phyloP scores from a whole-genome alignment of 495 filamentous ascomycete genomes.

The Penicillium bialowiezense region DNA sequence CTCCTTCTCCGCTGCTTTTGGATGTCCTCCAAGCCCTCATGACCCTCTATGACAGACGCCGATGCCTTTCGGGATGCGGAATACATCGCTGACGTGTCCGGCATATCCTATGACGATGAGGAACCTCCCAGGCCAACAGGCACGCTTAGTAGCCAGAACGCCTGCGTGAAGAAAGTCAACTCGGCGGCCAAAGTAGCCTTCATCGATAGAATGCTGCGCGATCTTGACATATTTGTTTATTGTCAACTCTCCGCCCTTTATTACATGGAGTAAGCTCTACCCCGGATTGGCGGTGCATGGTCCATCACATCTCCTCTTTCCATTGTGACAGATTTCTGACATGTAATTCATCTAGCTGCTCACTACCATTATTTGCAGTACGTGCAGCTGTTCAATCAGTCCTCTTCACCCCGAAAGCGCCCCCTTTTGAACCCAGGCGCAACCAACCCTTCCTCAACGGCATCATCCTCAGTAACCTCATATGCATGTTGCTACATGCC shows the following conservation, averaged over 20 bases:
- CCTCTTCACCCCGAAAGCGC: constrained; percentile 76
- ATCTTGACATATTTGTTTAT: constrained; percentile 78
- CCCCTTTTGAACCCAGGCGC: constrained; percentile 58
- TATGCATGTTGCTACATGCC: constrained; percentile 72
- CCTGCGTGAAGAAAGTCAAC: constrained; percentile 38
- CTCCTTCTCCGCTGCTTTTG: constrained; percentile 9
- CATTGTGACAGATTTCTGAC: constrained; percentile 1
- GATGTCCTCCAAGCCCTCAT: constrained; percentile 37
- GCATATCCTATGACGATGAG: constrained; percentile 36
- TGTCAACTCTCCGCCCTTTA: constrained; percentile 78
- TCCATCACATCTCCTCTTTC: background rate
- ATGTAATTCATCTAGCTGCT: constrained; percentile 56
- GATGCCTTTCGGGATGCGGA: constrained; percentile 52
- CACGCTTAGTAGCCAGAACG: constrained; percentile 24
- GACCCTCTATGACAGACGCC: constrained; percentile 51
- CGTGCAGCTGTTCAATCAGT: constrained; percentile 70
- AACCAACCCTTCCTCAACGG: constrained; percentile 66
- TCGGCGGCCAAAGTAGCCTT: constrained; percentile 50
- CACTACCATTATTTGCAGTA: constrained; percentile 66
- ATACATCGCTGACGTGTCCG: constrained; percentile 50
- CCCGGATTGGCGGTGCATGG: background rate
- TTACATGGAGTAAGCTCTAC: constrained; percentile 76
- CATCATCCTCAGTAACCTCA: constrained; percentile 65
- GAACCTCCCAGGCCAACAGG: constrained; percentile 13
- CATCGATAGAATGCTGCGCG: constrained; percentile 66